Evolutionary conservation across 1,284 basidiomycete genomes (phyloP), one percentile per base, ranked within the genome.

Genomic region (Psilocybe mexicana): DNA sequence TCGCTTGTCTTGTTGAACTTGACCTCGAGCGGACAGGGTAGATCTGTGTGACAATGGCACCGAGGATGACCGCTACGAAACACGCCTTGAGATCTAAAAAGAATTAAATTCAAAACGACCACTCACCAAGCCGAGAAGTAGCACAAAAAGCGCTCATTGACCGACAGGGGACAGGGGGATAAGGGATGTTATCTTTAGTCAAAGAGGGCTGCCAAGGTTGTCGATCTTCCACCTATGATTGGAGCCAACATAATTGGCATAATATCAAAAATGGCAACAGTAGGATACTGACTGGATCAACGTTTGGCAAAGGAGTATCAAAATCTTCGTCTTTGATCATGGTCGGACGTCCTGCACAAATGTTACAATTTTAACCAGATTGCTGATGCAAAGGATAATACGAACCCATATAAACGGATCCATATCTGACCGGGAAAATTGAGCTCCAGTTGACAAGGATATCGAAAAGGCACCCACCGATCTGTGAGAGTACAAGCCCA

Each of bases 401-500:
- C 49, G 44, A 65, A 82, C 84, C 91, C 79, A 90, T 87, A 69
- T 89, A 90, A 28, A 86, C 77, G 23, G 85, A 85, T 5, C 83
- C 81, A 71, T 86, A 86, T 66, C 85, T 86, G 63, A 36, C 43
- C 45, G 52, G 50, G 28, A 30, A 40, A 42, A 52, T 43, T 50
- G n/a, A 57, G n/a, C 11, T 46, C 46, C 23, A 35, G 49, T 30
- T 36, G 12, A 10, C 5, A 54, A 43, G 58, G 54, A 47, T 25
- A 46, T 55, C 24, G 35, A 28, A 60, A 12, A 30, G 60, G 48
- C 69, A 56, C 58, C 14, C 68, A 90, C 88, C 86, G 83, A 68
- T 94, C 92, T 54, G 86, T 81, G 43, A 88, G 77, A 66, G 85
- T 81, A 67, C 90, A 92, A 24, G 82, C 79, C 87, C 90, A 93